Percentiles rank a stretch among this genome's conserved stretches.
Evolutionary conservation across 495 filamentous ascomycete genomes (phyloP).

Genomic region (Trichoderma reesei): DNA sequence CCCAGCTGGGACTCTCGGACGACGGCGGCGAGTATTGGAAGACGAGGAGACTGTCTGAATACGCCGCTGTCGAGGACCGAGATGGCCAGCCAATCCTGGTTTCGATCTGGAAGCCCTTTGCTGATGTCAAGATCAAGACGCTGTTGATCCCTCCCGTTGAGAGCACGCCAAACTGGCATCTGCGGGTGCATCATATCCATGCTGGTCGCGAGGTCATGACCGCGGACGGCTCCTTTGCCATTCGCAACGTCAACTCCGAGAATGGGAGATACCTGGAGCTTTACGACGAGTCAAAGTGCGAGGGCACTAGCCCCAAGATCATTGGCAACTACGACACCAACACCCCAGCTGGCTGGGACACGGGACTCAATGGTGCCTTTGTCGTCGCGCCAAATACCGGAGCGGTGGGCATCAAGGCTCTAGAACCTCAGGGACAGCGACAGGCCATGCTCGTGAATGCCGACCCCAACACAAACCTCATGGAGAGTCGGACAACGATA

Average conservation of each 20-base stretch:
- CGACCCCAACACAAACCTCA: constrained; percentile 69
- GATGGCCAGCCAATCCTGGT: constrained; percentile 45
- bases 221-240: constrained; percentile 62
- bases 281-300: constrained; percentile 32
- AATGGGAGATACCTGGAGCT: constrained; percentile 50
- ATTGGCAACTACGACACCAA: constrained; percentile 47
- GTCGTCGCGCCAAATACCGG: constrained; percentile 48
- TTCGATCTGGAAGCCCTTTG: constrained; percentile 57
- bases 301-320: constrained; percentile 41
- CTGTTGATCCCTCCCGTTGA: constrained; percentile 51
- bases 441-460: constrained; percentile 47
- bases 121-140: constrained; percentile 53
- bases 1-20: constrained; percentile 64
- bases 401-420: constrained; percentile 58
- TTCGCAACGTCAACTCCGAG: constrained; percentile 47
- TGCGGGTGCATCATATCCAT: constrained; percentile 50
- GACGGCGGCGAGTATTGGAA: constrained; percentile 76
- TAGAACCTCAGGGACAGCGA: constrained; percentile 27
- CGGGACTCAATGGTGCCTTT: constrained; percentile 44
- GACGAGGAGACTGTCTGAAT: constrained; percentile 50
- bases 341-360: constrained; percentile 46
- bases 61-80: constrained; percentile 45
- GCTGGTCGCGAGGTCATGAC: constrained; percentile 51
- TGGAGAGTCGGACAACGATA: constrained; percentile 58
- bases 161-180: constrained; percentile 53